A percentile compares a stretch with the other conserved stretches of the same genome.
phyloP scores from a whole-genome alignment of 2,329 filamentous ascomycete genomes.

The Dothistroma septosporum region DNA sequence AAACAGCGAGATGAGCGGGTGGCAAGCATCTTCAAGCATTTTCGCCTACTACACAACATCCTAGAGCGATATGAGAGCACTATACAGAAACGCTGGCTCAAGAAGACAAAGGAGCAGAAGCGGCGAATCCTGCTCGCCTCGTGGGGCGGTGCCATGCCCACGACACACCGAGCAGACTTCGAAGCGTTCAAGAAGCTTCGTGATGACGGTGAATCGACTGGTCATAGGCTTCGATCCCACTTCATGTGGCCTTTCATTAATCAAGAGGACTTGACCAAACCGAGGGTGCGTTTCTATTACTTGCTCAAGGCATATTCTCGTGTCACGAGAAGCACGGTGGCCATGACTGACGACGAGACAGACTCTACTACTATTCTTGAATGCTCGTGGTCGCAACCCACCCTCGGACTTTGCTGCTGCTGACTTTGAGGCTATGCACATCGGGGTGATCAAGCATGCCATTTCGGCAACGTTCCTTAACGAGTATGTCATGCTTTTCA shows the following conservation, averaged over 20 bases:
- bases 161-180: constrained; percentile 11
- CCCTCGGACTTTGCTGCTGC: constrained; percentile 12
- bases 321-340: not conserved
- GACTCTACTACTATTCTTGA: constrained; percentile 9
- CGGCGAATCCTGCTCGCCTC: constrained; percentile 7
- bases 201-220: not conserved
- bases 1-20: not conserved
- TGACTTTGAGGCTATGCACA: constrained; percentile 9
- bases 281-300: not conserved
- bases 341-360: not conserved
- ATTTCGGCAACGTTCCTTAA: constrained; percentile 4
- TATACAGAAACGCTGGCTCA: constrained; percentile 13
- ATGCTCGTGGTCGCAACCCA: constrained; percentile 3
- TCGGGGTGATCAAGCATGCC: constrained; percentile 1
- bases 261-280: constrained; percentile 2
- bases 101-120: constrained; percentile 14
- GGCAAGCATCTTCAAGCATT: constrained; percentile 8
- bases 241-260: not conserved
- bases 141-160: constrained; percentile 5
- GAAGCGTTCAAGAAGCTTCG: not conserved
- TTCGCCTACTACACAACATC: not conserved
- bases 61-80: constrained; percentile 9
- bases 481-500: constrained; percentile 10
- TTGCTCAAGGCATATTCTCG: no score
- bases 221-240: no score